Evolutionary conservation across 495 filamentous ascomycete species (phyloP).

Genomic region (Usnea hakonensis): DNA sequence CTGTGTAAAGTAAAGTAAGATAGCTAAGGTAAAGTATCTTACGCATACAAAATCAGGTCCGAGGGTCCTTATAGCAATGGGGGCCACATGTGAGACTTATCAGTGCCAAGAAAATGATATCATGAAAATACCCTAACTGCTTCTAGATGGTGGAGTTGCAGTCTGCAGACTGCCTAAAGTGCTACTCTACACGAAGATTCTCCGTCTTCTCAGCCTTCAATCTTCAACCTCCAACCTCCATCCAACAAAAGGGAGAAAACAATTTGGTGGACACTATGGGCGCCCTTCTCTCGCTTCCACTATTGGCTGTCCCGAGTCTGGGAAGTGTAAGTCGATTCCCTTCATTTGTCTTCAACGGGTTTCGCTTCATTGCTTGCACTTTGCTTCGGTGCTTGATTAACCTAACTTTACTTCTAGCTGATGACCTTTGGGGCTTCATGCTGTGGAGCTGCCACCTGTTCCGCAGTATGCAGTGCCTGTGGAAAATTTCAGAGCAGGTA

Average conservation of each 20-base stretch:
- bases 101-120: no score
- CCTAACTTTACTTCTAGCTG: constrained; percentile 50
- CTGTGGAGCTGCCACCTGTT: constrained; percentile 92
- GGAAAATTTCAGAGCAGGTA: constrained; percentile 96
- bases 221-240: neutral
- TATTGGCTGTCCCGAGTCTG: constrained; percentile 79
- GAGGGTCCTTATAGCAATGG: no score
- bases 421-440: constrained; percentile 73
- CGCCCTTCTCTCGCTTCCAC: constrained; percentile 78
- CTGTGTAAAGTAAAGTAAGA: no score
- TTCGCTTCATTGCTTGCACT: neutral
- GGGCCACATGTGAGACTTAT: no score
- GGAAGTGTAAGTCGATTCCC: constrained; percentile 59
- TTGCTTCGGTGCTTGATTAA: no score
- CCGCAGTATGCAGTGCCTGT: constrained; percentile 85
- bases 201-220: neutral
- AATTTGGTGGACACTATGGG: constrained; percentile 54
- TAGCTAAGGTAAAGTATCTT: no score
- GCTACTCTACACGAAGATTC: neutral
- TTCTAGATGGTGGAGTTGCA: no score
- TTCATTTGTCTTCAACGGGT: neutral
- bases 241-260: no score
- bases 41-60: no score
- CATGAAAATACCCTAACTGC: no score
- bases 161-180: no score